Evolutionary conservation across 2,329 filamentous ascomycete species (phyloP), one percentile per base, ranked within the genome.

Genomic region (Coniochaeta sp.): DNA sequence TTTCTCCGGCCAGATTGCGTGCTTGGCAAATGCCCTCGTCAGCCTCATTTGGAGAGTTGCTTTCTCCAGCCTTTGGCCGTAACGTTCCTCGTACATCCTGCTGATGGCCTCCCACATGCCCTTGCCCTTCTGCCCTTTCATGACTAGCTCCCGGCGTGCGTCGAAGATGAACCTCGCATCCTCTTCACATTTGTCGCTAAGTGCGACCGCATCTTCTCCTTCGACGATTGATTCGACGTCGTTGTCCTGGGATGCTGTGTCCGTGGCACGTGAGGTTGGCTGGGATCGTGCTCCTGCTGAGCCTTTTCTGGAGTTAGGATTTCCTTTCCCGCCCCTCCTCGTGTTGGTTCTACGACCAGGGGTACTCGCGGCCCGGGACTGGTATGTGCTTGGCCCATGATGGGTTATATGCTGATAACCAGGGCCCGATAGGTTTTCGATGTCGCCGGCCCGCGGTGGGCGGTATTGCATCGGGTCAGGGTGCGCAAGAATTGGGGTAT

Each of bases 21-120:
- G 74, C 55, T 73, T 76, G 51, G 73, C 65, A 18, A 79, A 72
- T 2, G 72, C 72, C 6, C 79, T 71, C 12, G 73, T 73, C 33
- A 79, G 70, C 60, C 75, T 77, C 79, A 82, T 82, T 57, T 82
- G 79, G 4, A 82, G 67, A 48, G 72, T 71, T 48, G 78, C 74
- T 55, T 77, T 75, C 32, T 71, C 68, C 51, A 66, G 65, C 16
- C 60, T 59, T 28, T 60, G 42, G 14, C 28, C 26, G 18, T 48
- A 48, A 22, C 4, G 16, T 28, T 48, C 45, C 28, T 48, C 45
- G 6, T 66, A 67, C 13, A 65, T 64, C 54, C 70, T 66, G 48
- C 72, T 69, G 52, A 82, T 80, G 33, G 70, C 67, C 22, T 78
- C 72, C 79, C 79, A 82, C 77, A 82, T 82, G 30, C 78, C 76